These are phyloP conservation scores for Acanthamoeba castellanii DNA, from an alignment of 208 protist species.

Conservation along the genomic window DNA sequence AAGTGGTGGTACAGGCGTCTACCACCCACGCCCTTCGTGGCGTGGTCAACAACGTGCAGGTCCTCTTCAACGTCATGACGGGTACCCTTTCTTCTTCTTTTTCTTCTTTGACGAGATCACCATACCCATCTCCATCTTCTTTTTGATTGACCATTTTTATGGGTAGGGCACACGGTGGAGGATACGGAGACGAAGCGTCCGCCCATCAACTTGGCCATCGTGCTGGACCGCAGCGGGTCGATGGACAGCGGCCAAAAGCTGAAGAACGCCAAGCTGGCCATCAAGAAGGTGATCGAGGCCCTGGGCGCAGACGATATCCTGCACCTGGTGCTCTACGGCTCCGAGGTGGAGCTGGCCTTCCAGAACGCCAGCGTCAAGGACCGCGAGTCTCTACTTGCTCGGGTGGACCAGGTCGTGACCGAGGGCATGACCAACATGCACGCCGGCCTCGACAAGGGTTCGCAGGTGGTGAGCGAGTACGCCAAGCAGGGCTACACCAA, in stretches of 20 bases:
- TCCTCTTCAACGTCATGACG: not conserved
- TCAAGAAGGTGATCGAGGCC: slow-evolving; percentile 72
- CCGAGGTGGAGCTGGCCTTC: not conserved
- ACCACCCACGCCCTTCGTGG: slow-evolving; percentile 59
- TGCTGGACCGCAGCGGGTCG: slow-evolving; percentile 51
- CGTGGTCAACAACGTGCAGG: slow-evolving; percentile 48
- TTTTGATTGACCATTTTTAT: not conserved
- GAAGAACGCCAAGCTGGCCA: slow-evolving; percentile 18
- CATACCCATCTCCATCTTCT: not conserved
- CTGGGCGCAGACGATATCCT: slow-evolving; percentile 32
- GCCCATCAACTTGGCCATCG: slow-evolving; percentile 26
- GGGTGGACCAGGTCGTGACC: not conserved
- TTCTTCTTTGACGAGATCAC: too few species aligned
- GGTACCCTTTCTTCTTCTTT: not conserved
- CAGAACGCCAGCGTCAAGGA: slow-evolving; percentile 1
- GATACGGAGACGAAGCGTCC: not conserved
- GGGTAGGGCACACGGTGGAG: not conserved
- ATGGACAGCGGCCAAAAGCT: slow-evolving; percentile 27
- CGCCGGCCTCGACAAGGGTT: not conserved
- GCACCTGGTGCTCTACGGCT: slow-evolving; percentile 60
- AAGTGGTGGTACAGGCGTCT: not conserved
- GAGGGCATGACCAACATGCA: slow-evolving; percentile 64
- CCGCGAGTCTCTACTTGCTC: not conserved
- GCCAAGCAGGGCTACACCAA: slow-evolving; percentile 56
- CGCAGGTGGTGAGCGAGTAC: slow-evolving; percentile 2